Conservation (phyloP, 768 basidiomycete genomes). For the Lentinula detonsa region DNA sequence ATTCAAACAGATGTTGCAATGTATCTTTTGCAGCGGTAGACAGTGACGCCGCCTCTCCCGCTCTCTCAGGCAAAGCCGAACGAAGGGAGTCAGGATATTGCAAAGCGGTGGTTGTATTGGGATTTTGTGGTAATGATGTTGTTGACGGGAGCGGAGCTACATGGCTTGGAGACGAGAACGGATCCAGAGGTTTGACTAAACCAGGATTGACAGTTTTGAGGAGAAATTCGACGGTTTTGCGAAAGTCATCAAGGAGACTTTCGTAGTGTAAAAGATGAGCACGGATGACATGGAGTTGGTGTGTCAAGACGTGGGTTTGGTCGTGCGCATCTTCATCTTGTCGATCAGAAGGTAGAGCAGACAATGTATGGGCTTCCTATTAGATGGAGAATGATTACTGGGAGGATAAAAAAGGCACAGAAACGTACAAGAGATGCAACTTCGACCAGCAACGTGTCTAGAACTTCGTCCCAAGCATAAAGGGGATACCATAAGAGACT, state of each 20-base stretch:
- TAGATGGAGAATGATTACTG: conserved; percentile 8
- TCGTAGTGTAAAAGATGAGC: conserved; percentile 55
- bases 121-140: too few species aligned
- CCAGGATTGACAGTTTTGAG: conserved; percentile 42
- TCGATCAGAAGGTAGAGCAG: neutral
- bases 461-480: conserved; percentile 56
- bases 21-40: neutral
- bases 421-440: conserved; percentile 38
- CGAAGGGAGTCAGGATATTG: neutral
- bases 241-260: conserved; percentile 47
- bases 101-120: neutral
- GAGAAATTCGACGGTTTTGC: conserved; percentile 45
- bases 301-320: conserved; percentile 36
- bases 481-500: conserved; percentile 46
- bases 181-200: conserved; percentile 15
- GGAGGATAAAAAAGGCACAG: neutral
- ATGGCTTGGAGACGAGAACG: neutral
- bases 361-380: conserved; percentile 36
- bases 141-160: neutral
- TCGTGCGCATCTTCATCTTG: conserved; percentile 14
- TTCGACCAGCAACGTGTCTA: conserved; percentile 46
- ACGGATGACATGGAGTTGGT: conserved; percentile 48
- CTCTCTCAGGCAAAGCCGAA: neutral
- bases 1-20: neutral
- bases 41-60: neutral